phyloP scores from a whole-genome alignment of 2,329 filamentous ascomycete genomes.

The Cladosporium sp. region DNA sequence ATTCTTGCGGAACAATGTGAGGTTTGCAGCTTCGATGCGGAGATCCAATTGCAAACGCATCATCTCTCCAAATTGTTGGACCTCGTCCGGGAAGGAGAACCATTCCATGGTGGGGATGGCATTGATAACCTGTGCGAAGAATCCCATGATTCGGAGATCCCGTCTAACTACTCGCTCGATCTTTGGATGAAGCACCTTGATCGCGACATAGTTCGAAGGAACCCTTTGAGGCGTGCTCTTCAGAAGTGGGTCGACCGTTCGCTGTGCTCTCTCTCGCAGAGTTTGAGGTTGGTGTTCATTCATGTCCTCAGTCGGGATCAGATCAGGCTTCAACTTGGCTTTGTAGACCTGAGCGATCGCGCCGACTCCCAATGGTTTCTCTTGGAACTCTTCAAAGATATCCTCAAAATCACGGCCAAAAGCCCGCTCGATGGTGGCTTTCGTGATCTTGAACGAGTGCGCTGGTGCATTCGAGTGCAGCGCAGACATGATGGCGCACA shows the following conservation, averaged over 20 bases:
- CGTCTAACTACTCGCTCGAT: constrained; percentile 87
- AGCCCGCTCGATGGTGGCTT: constrained; percentile 70
- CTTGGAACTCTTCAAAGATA: constrained; percentile 94
- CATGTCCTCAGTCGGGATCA: constrained; percentile 59
- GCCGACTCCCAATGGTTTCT: constrained; percentile 83
- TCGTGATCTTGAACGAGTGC: constrained; percentile 76
- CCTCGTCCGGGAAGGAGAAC: constrained; percentile 93
- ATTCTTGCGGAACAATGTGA: constrained; percentile 81
- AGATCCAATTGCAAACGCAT: constrained; percentile 97
- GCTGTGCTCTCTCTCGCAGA: constrained; percentile 65
- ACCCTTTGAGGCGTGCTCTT: constrained; percentile 82
- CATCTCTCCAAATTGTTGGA: constrained; percentile 93
- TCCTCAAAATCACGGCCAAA: constrained; percentile 81
- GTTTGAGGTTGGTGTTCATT: constrained; percentile 52
- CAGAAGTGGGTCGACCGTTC: constrained; percentile 77
- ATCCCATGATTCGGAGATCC: constrained; percentile 87
- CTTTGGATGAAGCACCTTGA: constrained; percentile 91
- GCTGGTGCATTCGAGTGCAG: constrained; percentile 92
- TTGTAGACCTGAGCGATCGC: constrained; percentile 98
- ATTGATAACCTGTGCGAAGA: constrained; percentile 83
- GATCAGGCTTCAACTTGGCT: constrained; percentile 77
- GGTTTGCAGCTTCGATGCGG: constrained; percentile 87
- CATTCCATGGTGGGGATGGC: constrained; percentile 90
- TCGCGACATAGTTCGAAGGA: constrained; percentile 85
- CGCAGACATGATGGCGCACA: constrained; percentile 91